phyloP scores from a whole-genome alignment of 768 basidiomycete genomes.

The Calocera cornea region DNA sequence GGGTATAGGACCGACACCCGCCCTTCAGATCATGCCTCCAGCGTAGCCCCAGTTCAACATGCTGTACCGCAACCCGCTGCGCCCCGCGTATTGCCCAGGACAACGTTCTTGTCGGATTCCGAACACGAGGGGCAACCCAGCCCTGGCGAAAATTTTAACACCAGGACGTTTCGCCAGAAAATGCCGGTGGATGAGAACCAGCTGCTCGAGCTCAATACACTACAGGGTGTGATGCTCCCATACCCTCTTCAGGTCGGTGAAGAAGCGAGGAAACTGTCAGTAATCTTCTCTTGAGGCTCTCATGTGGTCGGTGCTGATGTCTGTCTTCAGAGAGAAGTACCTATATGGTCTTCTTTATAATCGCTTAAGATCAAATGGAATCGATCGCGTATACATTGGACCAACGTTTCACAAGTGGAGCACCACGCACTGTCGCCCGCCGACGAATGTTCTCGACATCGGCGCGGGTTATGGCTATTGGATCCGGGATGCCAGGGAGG shows the following conservation, averaged over 20 bases:
- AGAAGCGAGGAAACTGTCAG: background rate
- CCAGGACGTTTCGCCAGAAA: background rate
- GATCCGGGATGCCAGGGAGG: slow-evolving; percentile 44
- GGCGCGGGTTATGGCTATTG: slow-evolving; percentile 65
- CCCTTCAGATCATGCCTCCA: background rate
- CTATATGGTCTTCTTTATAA: background rate
- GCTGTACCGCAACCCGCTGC: too few species aligned
- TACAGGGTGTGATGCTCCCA: background rate
- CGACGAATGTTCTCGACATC: slow-evolving; percentile 50
- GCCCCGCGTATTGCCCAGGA: background rate
- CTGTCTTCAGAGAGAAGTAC: background rate
- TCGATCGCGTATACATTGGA: background rate
- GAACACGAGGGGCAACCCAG: background rate
- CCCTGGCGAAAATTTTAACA: background rate
- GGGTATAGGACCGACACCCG: background rate
- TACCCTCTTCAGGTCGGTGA: background rate
- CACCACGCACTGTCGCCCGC: slow-evolving; percentile 31
- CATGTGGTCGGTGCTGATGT: background rate
- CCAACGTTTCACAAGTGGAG: slow-evolving; percentile 46
- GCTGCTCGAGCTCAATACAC: background rate
- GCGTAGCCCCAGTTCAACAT: background rate
- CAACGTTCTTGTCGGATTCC: background rate
- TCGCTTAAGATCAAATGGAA: background rate
- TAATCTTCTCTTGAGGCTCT: background rate
- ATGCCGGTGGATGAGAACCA: background rate